A percentile compares a stretch with the other conserved stretches of the same genome.
These are phyloP conservation scores for Westerdykella ornata DNA, from an alignment of 2,329 filamentous ascomycete species.

Conservation along the genomic window DNA sequence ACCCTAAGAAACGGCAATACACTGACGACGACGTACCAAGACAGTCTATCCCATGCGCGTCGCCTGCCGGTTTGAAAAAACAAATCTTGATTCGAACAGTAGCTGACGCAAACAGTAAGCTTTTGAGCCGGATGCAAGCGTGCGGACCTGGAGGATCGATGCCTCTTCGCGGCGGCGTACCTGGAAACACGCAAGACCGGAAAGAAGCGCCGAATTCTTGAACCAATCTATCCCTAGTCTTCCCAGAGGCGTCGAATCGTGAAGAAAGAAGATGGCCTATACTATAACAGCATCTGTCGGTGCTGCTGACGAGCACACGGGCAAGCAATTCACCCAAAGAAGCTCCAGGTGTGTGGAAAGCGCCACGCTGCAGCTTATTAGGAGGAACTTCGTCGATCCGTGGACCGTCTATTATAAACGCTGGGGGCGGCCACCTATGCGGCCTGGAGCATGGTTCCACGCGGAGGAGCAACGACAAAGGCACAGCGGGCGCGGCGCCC, in stretches of 20 bases:
- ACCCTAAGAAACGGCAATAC: not conserved
- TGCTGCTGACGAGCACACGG: constrained; percentile 30
- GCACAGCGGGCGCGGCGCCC: not conserved
- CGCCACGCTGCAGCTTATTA: constrained; percentile 31
- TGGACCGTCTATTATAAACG: constrained; percentile 1
- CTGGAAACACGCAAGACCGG: constrained; percentile 29
- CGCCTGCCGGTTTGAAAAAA: constrained; percentile 12
- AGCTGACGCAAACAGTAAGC: constrained; percentile 14
- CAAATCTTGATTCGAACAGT: constrained; percentile 15
- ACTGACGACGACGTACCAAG: constrained; percentile 16
- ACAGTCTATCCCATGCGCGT: constrained; percentile 20
- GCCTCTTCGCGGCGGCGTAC: constrained; percentile 17
- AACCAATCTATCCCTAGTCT: constrained; percentile 41
- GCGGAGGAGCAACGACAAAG: not conserved
- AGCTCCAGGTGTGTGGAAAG: constrained; percentile 27
- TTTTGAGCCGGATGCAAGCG: not conserved
- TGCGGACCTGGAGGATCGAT: not conserved
- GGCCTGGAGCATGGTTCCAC: not conserved
- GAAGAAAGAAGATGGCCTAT: constrained; percentile 25
- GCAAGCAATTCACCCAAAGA: constrained; percentile 23
- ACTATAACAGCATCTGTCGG: constrained; percentile 34
- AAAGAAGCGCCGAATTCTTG: constrained; percentile 36
- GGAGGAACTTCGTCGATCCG: constrained; percentile 25
- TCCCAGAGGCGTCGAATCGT: constrained; percentile 29
- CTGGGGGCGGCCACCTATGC: not conserved